Evolutionary conservation across 352 stramenopile genomes (phyloP), one percentile per base, ranked within the genome.

Genomic region (Globisporangium polare): DNA sequence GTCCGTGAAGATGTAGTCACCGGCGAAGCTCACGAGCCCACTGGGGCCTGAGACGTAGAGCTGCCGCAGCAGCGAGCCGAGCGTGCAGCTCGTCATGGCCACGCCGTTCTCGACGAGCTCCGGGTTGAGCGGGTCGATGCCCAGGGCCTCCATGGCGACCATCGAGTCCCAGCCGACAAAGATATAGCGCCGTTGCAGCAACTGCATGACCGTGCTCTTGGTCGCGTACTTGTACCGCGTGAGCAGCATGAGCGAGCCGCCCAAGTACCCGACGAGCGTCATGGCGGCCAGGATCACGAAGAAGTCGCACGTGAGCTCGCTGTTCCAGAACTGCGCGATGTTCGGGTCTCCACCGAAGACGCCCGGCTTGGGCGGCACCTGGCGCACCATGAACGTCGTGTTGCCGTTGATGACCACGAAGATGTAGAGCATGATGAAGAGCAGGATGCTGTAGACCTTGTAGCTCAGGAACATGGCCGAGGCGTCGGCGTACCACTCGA

Each of bases 261-360:
- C 18, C 5, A 58, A 20, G 45, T 64, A 50, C 4, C 63, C 68
- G 7, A 63, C 50, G 4, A 35, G 18, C 13, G 72, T 66, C 17
- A 74, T 53, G 9, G 72, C 53, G 0, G 39, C 53, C 0, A 73
- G 27, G 22, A 74, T 66, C 20, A 78, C 66, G 20, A 78, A 63
- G 46, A 78, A 64, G 43, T 84, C 75, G 53, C 73, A 82, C 7
- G 78, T 67, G 60, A 81, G 69, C 47, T 85, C 73, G 47, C 62
- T 80, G 1, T 60, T 43, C 75, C 75, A 85, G 58, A 82, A 82
- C 45, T 64, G 37, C 4, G 65, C 63, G 33, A 82, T 69, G 26
- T 72, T 45, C 0, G 69, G 63, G 24, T 68, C 53, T 7, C 75
- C 73, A 6, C 73, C 73, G n/a, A 60, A 77, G 2, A 79, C 63